Evolutionary conservation across 306 rosid species (phyloP).

Genomic region (Nissolia schottii): DNA sequence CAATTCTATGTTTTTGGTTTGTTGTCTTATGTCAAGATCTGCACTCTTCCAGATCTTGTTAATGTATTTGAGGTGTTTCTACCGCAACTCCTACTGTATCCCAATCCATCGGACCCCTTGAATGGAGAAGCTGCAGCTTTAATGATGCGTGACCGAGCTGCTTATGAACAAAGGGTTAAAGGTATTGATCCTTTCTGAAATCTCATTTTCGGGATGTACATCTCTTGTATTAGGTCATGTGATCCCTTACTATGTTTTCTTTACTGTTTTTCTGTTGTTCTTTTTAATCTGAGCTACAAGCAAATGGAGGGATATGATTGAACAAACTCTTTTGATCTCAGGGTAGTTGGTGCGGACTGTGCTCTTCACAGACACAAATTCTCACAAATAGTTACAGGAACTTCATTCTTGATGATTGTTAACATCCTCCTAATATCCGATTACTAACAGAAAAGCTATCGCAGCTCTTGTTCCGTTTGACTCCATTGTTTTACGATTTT

Average conservation of each 20-base stretch:
- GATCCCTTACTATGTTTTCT: neutral
- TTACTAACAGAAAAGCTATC: neutral
- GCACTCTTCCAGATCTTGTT: constrained; percentile 48
- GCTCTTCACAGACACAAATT: neutral
- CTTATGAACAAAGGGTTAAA: constrained; percentile 53
- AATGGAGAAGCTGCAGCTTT: constrained; percentile 62
- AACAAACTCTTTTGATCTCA: neutral
- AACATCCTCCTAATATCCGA: neutral
- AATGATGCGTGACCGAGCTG: constrained; percentile 46
- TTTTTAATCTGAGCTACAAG: neutral
- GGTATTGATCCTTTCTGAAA: constrained; percentile 29
- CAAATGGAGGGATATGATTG: neutral
- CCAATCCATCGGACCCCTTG: constrained; percentile 58
- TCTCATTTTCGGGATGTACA: constrained; percentile 21
- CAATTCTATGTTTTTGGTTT: neutral
- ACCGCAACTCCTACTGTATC: constrained; percentile 59
- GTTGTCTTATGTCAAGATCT: constrained; percentile 7
- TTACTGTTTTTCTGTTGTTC: neutral
- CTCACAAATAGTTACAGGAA: neutral
- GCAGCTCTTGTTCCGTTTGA: neutral
- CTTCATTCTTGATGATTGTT: neutral
- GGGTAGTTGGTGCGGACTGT: neutral
- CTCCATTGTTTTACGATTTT: neutral
- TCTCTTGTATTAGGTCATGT: neutral
- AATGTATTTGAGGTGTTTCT: constrained; percentile 58